These are phyloP conservation scores for Grosmannia serpens DNA, from an alignment of 2,329 filamentous ascomycete species.

Conservation along the genomic window DNA sequence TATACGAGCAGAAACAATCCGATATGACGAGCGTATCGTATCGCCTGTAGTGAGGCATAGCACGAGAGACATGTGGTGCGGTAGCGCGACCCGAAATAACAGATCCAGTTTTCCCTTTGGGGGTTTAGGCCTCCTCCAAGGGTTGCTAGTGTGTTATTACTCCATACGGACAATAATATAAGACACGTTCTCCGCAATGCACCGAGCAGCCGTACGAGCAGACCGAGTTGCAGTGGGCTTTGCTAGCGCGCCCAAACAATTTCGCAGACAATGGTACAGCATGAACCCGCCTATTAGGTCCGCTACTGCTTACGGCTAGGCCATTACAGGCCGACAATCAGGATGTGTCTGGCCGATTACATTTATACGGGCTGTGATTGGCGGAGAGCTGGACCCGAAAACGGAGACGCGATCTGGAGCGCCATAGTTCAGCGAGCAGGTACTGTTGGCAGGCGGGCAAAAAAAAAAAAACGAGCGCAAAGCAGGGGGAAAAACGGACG, in stretches of 20 bases:
- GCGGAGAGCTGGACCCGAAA: neutral
- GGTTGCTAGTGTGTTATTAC: too few relatives aligned
- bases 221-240: neutral
- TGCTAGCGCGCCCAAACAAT: neutral
- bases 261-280: neutral
- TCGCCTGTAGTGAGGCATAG: neutral
- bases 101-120: too few relatives aligned
- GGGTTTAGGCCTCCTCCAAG: too few relatives aligned
- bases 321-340: neutral
- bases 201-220: neutral
- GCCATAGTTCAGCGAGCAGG: neutral
- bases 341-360: neutral
- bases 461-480: neutral
- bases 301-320: neutral
- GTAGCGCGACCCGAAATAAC: too few relatives aligned
- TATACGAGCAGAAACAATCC: too few relatives aligned
- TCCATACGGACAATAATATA: too few relatives aligned
- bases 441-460: neutral
- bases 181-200: neutral
- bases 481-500: neutral
- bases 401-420: neutral
- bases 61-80: neutral
- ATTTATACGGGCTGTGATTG: slow-evolving; percentile 1
- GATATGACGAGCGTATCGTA: neutral
- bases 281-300: neutral